These are phyloP conservation scores for Tulasnella sp. DNA, from an alignment of 768 basidiomycete genomes.

Conservation along the genomic window DNA sequence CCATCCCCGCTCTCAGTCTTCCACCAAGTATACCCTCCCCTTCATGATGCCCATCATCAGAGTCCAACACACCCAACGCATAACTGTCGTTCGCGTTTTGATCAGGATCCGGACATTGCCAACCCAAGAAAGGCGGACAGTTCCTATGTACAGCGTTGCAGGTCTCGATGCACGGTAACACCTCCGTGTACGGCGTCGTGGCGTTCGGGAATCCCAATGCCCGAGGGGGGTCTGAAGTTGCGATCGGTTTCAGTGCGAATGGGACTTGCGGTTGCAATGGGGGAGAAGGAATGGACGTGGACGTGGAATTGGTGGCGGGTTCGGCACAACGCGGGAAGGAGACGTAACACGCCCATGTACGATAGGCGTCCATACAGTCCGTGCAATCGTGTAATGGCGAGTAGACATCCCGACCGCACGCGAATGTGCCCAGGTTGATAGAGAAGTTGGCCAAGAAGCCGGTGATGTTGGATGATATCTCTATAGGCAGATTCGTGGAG, in stretches of 20 bases:
- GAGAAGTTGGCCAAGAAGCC: conserved; percentile 65
- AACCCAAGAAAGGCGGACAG: conserved; percentile 63
- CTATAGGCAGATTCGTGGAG: conserved; percentile 38
- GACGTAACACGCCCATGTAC: conserved; percentile 64
- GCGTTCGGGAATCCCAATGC: conserved; percentile 46
- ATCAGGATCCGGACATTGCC: conserved; percentile 49
- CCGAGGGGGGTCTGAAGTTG: conserved; percentile 21
- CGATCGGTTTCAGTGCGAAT: not conserved
- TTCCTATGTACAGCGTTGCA: conserved; percentile 65
- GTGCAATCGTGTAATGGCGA: conserved; percentile 67
- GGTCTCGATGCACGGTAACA: conserved; percentile 71
- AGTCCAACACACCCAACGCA: conserved; percentile 66
- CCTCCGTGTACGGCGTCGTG: conserved; percentile 40
- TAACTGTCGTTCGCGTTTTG: conserved; percentile 63
- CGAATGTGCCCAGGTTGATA: conserved; percentile 53
- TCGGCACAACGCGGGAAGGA: conserved; percentile 71
- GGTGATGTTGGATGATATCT: conserved; percentile 42
- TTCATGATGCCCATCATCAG: conserved; percentile 36
- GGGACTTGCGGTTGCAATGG: not conserved
- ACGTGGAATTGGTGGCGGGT: conserved; percentile 10
- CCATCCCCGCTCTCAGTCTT: not conserved
- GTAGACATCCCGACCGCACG: conserved; percentile 73
- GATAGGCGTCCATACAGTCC: conserved; percentile 64
- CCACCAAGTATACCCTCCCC: conserved; percentile 29
- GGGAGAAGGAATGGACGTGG: conserved; percentile 18